Conservation (phyloP, 1,284 basidiomycete species). For the Moesziomyces globuligerus region DNA sequence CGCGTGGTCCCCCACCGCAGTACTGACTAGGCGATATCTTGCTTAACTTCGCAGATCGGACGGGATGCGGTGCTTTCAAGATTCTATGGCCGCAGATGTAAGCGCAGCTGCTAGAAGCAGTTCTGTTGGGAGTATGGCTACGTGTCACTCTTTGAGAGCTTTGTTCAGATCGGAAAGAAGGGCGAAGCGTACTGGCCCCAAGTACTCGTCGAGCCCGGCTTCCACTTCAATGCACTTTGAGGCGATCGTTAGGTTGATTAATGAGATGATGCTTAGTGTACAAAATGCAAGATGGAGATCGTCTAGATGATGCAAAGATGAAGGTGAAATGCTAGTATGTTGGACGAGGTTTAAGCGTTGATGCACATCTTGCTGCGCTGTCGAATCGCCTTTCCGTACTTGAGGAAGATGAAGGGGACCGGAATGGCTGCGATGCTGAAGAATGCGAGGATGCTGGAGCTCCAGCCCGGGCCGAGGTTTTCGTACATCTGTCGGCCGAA, state of each 20-base stretch:
- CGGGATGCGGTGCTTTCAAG: slow-evolving; percentile 82
- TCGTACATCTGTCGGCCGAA: slow-evolving; percentile 41
- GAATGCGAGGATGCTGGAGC: slow-evolving; percentile 28
- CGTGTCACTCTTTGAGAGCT: too few species aligned
- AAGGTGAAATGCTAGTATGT: too few species aligned
- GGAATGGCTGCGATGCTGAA: slow-evolving; percentile 30
- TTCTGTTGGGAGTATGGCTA: too few species aligned
- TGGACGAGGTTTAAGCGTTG: slow-evolving; percentile 10
- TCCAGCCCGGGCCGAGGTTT: slow-evolving; percentile 24
- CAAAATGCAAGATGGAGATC: not conserved
- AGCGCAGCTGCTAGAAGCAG: too few species aligned
- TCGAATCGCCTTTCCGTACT: slow-evolving; percentile 36
- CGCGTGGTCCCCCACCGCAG: slow-evolving; percentile 82
- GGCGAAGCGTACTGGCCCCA: too few species aligned
- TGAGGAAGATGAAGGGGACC: slow-evolving; percentile 42
- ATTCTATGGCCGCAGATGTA: slow-evolving; percentile 80
- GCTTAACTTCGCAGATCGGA: slow-evolving; percentile 83
- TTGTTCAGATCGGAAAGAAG: too few species aligned
- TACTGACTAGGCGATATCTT: slow-evolving; percentile 82
- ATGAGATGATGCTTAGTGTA: slow-evolving; percentile 8
- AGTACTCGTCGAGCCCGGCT: too few species aligned
- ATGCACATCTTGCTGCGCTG: slow-evolving; percentile 40
- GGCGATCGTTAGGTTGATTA: not conserved
- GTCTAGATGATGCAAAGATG: not conserved
- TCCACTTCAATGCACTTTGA: slow-evolving; percentile 12